Evolutionary conservation across 768 basidiomycete species (phyloP), one percentile per base, ranked within the genome.

Genomic region (Lentinula guzmanii): DNA sequence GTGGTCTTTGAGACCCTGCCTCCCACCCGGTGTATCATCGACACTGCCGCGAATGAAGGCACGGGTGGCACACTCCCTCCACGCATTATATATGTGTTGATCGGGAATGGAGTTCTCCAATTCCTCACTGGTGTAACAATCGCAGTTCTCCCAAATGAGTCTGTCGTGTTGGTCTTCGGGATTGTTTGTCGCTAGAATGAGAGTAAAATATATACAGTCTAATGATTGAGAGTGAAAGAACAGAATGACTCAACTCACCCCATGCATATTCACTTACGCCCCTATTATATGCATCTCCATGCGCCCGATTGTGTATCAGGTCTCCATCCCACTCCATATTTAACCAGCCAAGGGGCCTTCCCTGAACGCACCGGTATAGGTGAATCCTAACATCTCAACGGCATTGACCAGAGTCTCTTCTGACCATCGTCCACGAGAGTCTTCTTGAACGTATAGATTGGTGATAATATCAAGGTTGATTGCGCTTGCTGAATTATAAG

Each of bases 81-180:
- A 91, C 5, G 90, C 90, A 55, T 83, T 80, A 58, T 81, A 81
- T 37, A 91, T 76, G 66, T 92, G 91, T 4, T 81, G 76, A 62
- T 90, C 87, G 6, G 84, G 82, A 21, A 91, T 82, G 39, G 86
- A 86, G 11, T 79, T 77, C 48, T 86, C 89, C 46, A 87, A 85
- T n/a, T 90, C 90, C 13, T 48, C 46, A n/a, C 21, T 48, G 18
- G 46, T 21, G 21, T 48, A 48, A 24, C n/a, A 11, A 21, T 21
- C 46, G 5, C 11, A n/a, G 5, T 16, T 48, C 46, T 48, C 46
- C 46, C 46, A 48, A 24, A 48, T 48, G 8, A 48, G 9, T 24
- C 46, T 48, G 11, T 48, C 46, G 9, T n/a, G 46, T 24, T 48
- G 16, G 13, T 52, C 51, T 15, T 52, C 34, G 15, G 51, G 31